Conservation (phyloP, 1,139 yeast species). For the Taiozyma sp. region DNA sequence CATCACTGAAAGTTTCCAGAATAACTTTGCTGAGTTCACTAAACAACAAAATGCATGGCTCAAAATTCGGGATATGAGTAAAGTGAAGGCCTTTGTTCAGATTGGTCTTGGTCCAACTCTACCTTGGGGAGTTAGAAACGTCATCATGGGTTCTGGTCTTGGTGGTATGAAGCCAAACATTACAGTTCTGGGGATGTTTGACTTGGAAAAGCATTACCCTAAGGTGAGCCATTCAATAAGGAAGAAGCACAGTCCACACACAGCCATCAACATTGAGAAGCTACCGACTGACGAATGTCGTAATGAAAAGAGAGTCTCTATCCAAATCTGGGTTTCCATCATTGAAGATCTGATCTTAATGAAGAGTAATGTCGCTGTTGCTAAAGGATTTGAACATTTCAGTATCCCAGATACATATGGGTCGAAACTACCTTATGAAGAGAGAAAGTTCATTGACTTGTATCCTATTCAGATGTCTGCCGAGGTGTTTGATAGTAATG, state of each 20-base stretch:
- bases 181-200: slow-evolving; percentile 85
- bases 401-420: slow-evolving; percentile 44
- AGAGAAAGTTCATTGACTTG: slow-evolving; percentile 65
- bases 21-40: slow-evolving; percentile 60
- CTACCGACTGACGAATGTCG: slow-evolving; percentile 84
- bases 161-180: slow-evolving; percentile 98
- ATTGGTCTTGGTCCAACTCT: slow-evolving; percentile 82
- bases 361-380: slow-evolving; percentile 91
- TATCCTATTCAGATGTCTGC: slow-evolving; percentile 98
- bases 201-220: slow-evolving; percentile 33
- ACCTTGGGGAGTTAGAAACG: slow-evolving; percentile 96
- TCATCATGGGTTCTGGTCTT: slow-evolving; percentile 85
- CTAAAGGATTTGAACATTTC: slow-evolving; percentile 72
- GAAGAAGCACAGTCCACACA: slow-evolving; percentile 6
- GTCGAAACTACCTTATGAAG: slow-evolving; percentile 15
- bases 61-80: slow-evolving; percentile 68
- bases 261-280: slow-evolving; percentile 22
- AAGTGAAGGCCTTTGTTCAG: slow-evolving; percentile 90
- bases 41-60: slow-evolving; percentile 80
- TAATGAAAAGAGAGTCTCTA: slow-evolving; percentile 62
- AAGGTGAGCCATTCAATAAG: slow-evolving; percentile 6
- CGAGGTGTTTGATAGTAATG: slow-evolving; percentile 57
- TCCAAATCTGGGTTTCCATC: slow-evolving; percentile 87
- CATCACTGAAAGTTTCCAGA: slow-evolving; percentile 51
- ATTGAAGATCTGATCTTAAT: slow-evolving; percentile 89